phyloP scores from a whole-genome alignment of 2,329 filamentous ascomycete genomes.

The Sphaerulina vaccinii region DNA sequence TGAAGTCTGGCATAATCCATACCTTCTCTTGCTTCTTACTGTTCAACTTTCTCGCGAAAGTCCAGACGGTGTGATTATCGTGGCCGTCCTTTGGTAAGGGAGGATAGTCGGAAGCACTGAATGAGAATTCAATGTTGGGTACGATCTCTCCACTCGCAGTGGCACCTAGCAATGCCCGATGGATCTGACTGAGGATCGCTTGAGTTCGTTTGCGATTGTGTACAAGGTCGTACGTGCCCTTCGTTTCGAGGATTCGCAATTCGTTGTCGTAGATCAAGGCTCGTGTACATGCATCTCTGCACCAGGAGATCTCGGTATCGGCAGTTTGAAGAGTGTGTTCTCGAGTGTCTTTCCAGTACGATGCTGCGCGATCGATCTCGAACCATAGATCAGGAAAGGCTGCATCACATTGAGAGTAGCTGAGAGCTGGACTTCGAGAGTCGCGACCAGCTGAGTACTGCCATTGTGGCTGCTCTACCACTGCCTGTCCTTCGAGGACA shows the following conservation, averaged over 20 bases:
- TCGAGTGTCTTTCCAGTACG: slow-evolving; percentile 21
- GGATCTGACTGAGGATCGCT: slow-evolving; percentile 45
- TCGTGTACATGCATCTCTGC: slow-evolving; percentile 23
- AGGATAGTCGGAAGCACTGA: slow-evolving; percentile 47
- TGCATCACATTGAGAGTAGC: slow-evolving; percentile 21
- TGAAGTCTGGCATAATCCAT: slow-evolving; percentile 54
- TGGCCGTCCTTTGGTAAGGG: slow-evolving; percentile 12
- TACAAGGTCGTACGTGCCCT: slow-evolving; percentile 25
- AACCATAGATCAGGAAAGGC: slow-evolving; percentile 32
- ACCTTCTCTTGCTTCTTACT: slow-evolving; percentile 38
- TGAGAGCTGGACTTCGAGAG: slow-evolving; percentile 3
- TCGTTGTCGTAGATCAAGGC: slow-evolving; percentile 29
- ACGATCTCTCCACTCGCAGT: slow-evolving; percentile 38
- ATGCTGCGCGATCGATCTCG: slow-evolving; percentile 30
- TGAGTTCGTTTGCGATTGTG: slow-evolving; percentile 18
- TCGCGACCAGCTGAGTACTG: background rate
- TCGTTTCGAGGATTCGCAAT: slow-evolving; percentile 26
- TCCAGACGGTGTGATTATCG: slow-evolving; percentile 25
- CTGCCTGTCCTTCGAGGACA: no score
- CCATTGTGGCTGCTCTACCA: no score
- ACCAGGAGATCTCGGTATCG: slow-evolving; percentile 23
- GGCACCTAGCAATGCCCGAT: slow-evolving; percentile 45
- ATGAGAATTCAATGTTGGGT: slow-evolving; percentile 50
- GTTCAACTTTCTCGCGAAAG: slow-evolving; percentile 20
- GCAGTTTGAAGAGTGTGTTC: slow-evolving; percentile 17